Base-by-base conservation (phyloP, 2,329 filamentous ascomycete species). In the Emydomyces testavorans region DNA sequence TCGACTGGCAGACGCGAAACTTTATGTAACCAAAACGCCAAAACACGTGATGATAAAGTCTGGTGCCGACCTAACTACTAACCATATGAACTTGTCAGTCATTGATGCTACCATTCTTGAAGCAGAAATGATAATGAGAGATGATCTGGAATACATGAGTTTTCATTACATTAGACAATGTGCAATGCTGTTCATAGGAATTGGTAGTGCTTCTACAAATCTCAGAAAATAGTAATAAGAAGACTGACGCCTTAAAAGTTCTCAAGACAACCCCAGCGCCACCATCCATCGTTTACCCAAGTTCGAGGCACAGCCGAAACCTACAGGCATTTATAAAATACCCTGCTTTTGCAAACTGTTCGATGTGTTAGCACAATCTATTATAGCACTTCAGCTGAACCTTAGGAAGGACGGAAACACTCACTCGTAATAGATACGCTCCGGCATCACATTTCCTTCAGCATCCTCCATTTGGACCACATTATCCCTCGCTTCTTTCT, bases 391-490 rank as follows among this genome's bases (percentile, higher is more conserved):
- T 5, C 11, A 31, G n/a, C n/a, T 21, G 23, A 24, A 18, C 29
- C 11, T 13, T 23, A 6, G 5, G n/a, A 18, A 7, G 34, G 13
- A 41, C 16, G 24, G 13, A 32, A 15, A 65, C n/a, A n/a, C 66
- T 43, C 62, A 69, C 66, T 98, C 92, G 56, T 89, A 82, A 65
- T 95, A 98, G 47, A 98, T 90, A 74, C 94, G 94, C 70, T 95
- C 88, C 0, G 93, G 92, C 92, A 98, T 98, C 49, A 98, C 92
- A 60, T 98, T 96, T 39, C 92, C 92, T 63, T 94, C 85, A 0
- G 80, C 85, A 65, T 98, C 92, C 72, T 98, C 92, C 92, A 98
- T 98, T 72, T 98, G 88, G 42, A 96, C 86, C 7, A 98, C 78
- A 51, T 83, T 86, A 32, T 90, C 87, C 37, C 84, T 83, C 53